Evolutionary conservation across 2,329 filamentous ascomycete species (phyloP).

Genomic region (Tolypocladium sp.): DNA sequence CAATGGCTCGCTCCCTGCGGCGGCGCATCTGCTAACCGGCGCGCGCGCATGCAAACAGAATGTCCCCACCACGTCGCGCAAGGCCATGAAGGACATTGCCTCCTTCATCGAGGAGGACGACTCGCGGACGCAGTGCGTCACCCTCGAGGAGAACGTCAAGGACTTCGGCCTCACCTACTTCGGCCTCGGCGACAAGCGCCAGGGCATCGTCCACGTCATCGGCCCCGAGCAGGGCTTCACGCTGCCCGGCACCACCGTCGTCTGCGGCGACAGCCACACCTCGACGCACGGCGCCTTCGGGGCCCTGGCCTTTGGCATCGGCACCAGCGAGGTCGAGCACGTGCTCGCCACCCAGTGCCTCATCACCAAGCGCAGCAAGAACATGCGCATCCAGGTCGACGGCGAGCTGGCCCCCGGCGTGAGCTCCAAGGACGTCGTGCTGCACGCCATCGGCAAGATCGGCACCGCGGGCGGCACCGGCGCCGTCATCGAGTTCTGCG

Average conservation of each 20-base stretch:
- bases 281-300: constrained; percentile 97
- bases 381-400: constrained; percentile 96
- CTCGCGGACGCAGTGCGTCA: constrained; percentile 87
- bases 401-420: constrained; percentile 84
- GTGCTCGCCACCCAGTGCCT: constrained; percentile 94
- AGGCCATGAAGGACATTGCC: constrained; percentile 86
- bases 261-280: constrained; percentile 96
- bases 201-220: constrained; percentile 98
- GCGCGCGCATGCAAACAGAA: constrained; percentile 51
- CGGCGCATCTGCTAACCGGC: constrained; percentile 6
- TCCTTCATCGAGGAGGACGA: constrained; percentile 94
- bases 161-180: constrained; percentile 97
- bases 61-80: constrained; percentile 83
- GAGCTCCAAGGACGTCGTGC: constrained; percentile 90
- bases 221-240: constrained; percentile 98
- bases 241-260: constrained; percentile 89
- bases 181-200: constrained; percentile 88
- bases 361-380: constrained; percentile 91
- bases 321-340: constrained; percentile 97
- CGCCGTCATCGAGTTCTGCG: constrained; percentile 94
- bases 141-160: constrained; percentile 94
- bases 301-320: constrained; percentile 90
- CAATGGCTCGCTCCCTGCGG: too few relatives aligned
- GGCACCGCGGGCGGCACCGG: constrained; percentile 93
- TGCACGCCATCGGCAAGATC: constrained; percentile 87